Evolutionary conservation across 108 stramenopile species (phyloP).

Genomic region (Hondaea fermentalgiana): DNA sequence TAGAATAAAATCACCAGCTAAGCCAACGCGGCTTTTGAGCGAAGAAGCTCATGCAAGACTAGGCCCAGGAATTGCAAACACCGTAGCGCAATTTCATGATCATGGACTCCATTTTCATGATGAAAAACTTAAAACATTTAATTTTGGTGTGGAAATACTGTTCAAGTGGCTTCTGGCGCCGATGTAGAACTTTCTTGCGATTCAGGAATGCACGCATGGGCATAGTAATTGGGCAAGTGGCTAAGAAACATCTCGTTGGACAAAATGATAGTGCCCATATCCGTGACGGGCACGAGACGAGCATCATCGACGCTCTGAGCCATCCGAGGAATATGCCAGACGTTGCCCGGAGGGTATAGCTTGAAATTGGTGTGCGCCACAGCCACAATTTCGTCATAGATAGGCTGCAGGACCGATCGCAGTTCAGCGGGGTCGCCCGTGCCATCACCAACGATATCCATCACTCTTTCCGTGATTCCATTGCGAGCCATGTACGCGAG

Average conservation of each 20-base stretch:
- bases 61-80: too few relatives aligned
- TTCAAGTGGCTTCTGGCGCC: too few relatives aligned
- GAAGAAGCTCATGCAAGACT: too few relatives aligned
- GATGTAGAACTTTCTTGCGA: neutral
- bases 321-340: neutral
- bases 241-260: neutral
- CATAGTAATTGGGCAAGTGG: neutral
- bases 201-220: neutral
- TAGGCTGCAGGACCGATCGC: neutral
- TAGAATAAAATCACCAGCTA: too few relatives aligned
- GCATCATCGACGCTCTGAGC: neutral
- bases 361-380: neutral
- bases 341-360: neutral
- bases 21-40: too few relatives aligned
- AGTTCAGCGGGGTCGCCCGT: neutral
- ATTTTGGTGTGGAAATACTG: too few relatives aligned
- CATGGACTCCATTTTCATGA: too few relatives aligned
- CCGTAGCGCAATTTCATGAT: too few relatives aligned
- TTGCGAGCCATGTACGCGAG: neutral
- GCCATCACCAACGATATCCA: neutral
- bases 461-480: neutral
- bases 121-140: too few relatives aligned
- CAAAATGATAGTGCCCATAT: neutral
- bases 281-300: neutral
- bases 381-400: neutral